Evolutionary conservation across 2,329 filamentous ascomycete genomes (phyloP).

Genomic region (Sphaerulina populicola): DNA sequence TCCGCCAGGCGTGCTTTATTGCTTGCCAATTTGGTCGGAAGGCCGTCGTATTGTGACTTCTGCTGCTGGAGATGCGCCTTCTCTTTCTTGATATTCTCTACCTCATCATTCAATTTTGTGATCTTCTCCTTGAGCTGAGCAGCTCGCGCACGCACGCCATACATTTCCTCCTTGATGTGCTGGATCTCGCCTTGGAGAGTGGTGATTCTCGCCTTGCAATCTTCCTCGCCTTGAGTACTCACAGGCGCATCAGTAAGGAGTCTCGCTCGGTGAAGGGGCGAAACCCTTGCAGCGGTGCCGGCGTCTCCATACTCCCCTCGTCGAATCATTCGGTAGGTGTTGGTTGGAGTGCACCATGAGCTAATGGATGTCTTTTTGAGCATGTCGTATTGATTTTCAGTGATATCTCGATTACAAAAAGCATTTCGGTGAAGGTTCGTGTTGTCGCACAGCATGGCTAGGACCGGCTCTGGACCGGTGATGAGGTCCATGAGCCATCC

Average conservation of each 20-base stretch:
- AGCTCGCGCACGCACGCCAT: slow-evolving; percentile 16
- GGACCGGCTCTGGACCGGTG: slow-evolving; percentile 69
- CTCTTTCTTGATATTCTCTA: slow-evolving; percentile 15
- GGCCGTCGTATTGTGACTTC: slow-evolving; percentile 53
- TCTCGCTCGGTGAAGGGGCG: slow-evolving; percentile 51
- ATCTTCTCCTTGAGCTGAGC: slow-evolving; percentile 21
- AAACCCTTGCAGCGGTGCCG: slow-evolving; percentile 62
- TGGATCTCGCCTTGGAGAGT: slow-evolving; percentile 36
- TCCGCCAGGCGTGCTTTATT: slow-evolving; percentile 42
- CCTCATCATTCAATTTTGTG: slow-evolving; percentile 39
- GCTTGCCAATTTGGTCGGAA: slow-evolving; percentile 63
- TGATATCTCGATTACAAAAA: slow-evolving; percentile 55
- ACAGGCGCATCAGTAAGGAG: slow-evolving; percentile 73
- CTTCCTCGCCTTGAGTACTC: slow-evolving; percentile 55
- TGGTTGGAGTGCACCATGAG: slow-evolving; percentile 61
- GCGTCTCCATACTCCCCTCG: slow-evolving; percentile 72
- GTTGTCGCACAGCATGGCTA: slow-evolving; percentile 79
- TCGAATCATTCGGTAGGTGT: slow-evolving; percentile 57
- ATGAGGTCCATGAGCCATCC: slow-evolving; percentile 73
- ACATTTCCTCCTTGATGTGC: slow-evolving; percentile 34
- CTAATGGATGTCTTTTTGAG: slow-evolving; percentile 50
- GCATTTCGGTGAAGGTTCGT: slow-evolving; percentile 60
- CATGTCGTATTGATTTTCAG: slow-evolving; percentile 58
- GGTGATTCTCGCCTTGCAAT: slow-evolving; percentile 49
- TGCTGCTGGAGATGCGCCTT: slow-evolving; percentile 49